phyloP scores from a whole-genome alignment of 345 rosid genomes.

The Sisymbrium altissimum region DNA sequence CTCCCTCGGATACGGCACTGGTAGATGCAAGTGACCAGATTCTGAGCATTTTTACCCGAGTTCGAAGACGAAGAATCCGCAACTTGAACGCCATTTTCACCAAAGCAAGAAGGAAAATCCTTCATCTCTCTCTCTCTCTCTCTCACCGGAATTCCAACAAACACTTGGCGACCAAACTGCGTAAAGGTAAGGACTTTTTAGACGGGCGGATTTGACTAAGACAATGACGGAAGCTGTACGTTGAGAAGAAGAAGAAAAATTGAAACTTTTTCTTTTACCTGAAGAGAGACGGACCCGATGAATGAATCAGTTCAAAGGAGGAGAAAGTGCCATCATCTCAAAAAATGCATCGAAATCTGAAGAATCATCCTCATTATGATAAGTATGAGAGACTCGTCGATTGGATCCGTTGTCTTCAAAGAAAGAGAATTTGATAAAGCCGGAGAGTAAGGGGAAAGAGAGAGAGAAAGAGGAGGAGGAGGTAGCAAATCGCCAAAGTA shows the following conservation, averaged over 20 bases:
- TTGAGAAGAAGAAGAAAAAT: neutral
- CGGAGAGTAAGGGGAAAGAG: neutral
- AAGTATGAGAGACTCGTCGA: neutral
- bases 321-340: neutral
- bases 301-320: neutral
- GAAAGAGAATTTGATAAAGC: conserved; percentile 10
- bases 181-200: neutral
- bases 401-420: conserved; percentile 25
- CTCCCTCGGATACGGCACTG: conserved; percentile 57
- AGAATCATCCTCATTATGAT: neutral
- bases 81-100: conserved; percentile 92
- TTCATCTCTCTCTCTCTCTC: conserved; percentile 44
- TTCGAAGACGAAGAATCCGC: conserved; percentile 76
- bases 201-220: neutral
- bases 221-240: neutral
- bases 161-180: conserved; percentile 22
- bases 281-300: neutral
- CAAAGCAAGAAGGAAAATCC: conserved; percentile 97
- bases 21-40: conserved; percentile 73
- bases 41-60: conserved; percentile 61
- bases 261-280: neutral
- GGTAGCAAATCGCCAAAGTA: conserved; percentile 29
- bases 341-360: conserved; percentile 10
- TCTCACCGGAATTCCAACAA: conserved; percentile 16
- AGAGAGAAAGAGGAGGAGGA: neutral